Conservation (phyloP, 2,329 filamentous ascomycete species). For the Aspergillus aculeatinus region DNA sequence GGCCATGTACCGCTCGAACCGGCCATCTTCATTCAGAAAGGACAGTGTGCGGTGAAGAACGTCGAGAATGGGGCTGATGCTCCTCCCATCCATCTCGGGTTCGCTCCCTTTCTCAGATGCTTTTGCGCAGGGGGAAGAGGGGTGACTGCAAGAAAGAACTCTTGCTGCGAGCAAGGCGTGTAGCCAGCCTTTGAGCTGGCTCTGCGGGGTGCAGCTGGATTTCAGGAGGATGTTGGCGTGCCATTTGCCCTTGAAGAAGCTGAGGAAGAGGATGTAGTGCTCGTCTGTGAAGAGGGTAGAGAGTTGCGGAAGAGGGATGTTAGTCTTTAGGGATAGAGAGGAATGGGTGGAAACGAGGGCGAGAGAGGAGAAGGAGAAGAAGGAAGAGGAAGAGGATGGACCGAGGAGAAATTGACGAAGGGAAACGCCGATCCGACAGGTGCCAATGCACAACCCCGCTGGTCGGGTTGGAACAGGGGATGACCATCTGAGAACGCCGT, state of each 20-base stretch:
- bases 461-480: constrained; percentile 15
- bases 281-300: constrained; percentile 52
- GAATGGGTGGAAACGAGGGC: constrained; percentile 1
- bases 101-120: background rate
- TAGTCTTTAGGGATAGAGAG: constrained; percentile 28
- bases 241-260: constrained; percentile 30
- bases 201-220: constrained; percentile 49
- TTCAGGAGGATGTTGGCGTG: constrained; percentile 64
- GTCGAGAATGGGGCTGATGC: constrained; percentile 22
- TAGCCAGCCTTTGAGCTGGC: constrained; percentile 62
- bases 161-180: constrained; percentile 56
- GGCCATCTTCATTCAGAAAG: constrained; percentile 39
- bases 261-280: constrained; percentile 63
- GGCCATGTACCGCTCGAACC: constrained; percentile 48
- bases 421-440: constrained; percentile 55
- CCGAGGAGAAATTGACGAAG: constrained; percentile 37
- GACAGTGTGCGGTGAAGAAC: constrained; percentile 46
- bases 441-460: constrained; percentile 42
- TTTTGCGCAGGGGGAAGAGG: background rate
- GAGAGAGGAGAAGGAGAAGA: constrained; percentile 11
- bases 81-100: background rate
- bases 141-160: constrained; percentile 12
- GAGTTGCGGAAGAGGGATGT: constrained; percentile 49
- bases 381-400: constrained; percentile 14
- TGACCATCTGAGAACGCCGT: constrained; percentile 63